Evolutionary conservation across 495 filamentous ascomycete genomes (phyloP).

Genomic region (Xylaria bambusicola): DNA sequence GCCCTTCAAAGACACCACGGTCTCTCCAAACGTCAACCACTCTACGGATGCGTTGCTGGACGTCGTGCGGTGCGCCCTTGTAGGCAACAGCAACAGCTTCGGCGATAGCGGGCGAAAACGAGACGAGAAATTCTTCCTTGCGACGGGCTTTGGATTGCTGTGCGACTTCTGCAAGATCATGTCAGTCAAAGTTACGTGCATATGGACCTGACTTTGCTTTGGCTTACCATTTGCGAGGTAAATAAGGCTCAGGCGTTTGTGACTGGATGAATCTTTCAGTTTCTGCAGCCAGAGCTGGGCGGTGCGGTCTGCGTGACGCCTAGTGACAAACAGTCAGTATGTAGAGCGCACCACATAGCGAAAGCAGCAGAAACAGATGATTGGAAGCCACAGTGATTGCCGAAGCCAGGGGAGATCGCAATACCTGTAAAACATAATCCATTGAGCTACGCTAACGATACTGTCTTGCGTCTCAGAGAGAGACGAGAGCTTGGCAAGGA

Average conservation of each 20-base stretch:
- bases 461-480: slow-evolving; percentile 96
- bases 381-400: neutral
- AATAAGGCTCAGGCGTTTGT: slow-evolving; percentile 86
- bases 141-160: slow-evolving; percentile 90
- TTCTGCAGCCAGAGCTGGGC: slow-evolving; percentile 86
- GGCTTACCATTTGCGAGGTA: slow-evolving; percentile 90
- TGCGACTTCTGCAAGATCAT: slow-evolving; percentile 70
- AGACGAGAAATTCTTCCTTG: slow-evolving; percentile 88
- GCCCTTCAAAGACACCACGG: slow-evolving; percentile 77
- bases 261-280: slow-evolving; percentile 77
- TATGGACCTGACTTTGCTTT: neutral
- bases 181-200: slow-evolving; percentile 16
- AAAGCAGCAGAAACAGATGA: neutral
- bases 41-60: slow-evolving; percentile 82
- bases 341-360: neutral
- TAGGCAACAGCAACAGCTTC: slow-evolving; percentile 85
- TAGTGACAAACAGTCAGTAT: slow-evolving; percentile 36
- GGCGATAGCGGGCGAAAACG: slow-evolving; percentile 86
- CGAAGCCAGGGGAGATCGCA: slow-evolving; percentile 16
- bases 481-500: slow-evolving; percentile 88
- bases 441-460: slow-evolving; percentile 93
- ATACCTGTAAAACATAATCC: slow-evolving; percentile 99
- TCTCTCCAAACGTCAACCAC: slow-evolving; percentile 95
- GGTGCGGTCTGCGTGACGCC: slow-evolving; percentile 85
- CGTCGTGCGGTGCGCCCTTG: slow-evolving; percentile 77